Conservation (phyloP, 169 alveolate genomes). For the Theileria sp. region DNA sequence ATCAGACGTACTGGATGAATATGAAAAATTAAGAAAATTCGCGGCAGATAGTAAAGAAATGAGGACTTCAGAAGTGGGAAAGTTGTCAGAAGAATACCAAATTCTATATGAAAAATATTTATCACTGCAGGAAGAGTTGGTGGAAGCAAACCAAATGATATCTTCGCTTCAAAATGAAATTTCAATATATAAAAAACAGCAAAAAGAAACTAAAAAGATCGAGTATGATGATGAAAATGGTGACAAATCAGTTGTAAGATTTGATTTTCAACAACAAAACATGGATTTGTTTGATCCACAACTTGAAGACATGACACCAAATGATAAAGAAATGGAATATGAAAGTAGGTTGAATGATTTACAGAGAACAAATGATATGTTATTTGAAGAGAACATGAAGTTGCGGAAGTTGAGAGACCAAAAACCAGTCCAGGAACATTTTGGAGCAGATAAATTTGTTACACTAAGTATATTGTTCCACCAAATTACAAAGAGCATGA, state of each 20-base stretch:
- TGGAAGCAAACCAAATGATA: neutral
- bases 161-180: neutral
- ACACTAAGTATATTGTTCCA: constrained; percentile 16
- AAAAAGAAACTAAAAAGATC: neutral
- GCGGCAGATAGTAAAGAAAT: constrained; percentile 22
- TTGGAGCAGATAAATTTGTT: constrained; percentile 23
- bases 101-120: constrained; percentile 21
- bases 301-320: neutral
- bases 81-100: constrained; percentile 18
- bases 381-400: constrained; percentile 13
- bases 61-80: constrained; percentile 13
- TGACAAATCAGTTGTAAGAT: neutral
- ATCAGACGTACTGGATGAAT: constrained; percentile 26
- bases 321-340: neutral
- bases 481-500: constrained; percentile 14
- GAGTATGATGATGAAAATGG: neutral
- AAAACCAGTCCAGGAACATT: neutral
- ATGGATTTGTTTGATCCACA: constrained; percentile 12
- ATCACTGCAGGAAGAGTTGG: constrained; percentile 20
- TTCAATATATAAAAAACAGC: neutral
- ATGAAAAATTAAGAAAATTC: constrained; percentile 2
- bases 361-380: neutral
- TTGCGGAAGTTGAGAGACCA: neutral
- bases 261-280: neutral
- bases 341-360: constrained; percentile 11